These are phyloP conservation scores for Polychaeton citri DNA, from an alignment of 2,329 filamentous ascomycete genomes.

Conservation along the genomic window DNA sequence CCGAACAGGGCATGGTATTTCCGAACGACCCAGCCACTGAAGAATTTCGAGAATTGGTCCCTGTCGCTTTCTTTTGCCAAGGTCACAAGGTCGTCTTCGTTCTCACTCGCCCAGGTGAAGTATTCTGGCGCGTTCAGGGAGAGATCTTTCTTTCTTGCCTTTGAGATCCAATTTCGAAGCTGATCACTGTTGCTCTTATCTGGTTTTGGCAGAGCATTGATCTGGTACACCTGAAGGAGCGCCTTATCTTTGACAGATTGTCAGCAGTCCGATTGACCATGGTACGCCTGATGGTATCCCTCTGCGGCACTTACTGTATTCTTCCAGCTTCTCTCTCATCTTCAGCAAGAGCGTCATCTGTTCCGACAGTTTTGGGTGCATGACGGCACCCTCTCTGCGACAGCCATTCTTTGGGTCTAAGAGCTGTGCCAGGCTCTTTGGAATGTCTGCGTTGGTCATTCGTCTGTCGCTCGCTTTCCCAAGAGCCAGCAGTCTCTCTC, in stretches of 20 bases:
- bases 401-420: background rate
- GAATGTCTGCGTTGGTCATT: background rate
- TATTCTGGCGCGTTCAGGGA: background rate
- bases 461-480: background rate
- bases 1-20: background rate
- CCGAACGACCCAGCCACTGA: background rate
- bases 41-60: background rate
- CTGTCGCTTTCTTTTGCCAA: background rate
- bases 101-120: background rate
- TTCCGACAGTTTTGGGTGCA: background rate
- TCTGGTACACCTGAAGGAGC: background rate
- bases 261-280: background rate
- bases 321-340: slow-evolving; percentile 1
- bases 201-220: background rate
- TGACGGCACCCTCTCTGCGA: background rate
- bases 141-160: background rate
- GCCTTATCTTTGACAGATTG: background rate
- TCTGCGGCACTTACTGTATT: background rate
- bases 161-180: slow-evolving; percentile 1
- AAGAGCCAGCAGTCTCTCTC: background rate
- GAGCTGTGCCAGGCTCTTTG: background rate
- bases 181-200: background rate
- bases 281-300: too few relatives aligned
- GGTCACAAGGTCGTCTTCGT: background rate
- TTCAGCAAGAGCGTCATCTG: background rate